Percentiles rank a stretch among this genome's conserved stretches.
These are phyloP conservation scores for Graphilbum ipis-grandicollis DNA, from an alignment of 2,329 filamentous ascomycete genomes.

Conservation along the genomic window DNA sequence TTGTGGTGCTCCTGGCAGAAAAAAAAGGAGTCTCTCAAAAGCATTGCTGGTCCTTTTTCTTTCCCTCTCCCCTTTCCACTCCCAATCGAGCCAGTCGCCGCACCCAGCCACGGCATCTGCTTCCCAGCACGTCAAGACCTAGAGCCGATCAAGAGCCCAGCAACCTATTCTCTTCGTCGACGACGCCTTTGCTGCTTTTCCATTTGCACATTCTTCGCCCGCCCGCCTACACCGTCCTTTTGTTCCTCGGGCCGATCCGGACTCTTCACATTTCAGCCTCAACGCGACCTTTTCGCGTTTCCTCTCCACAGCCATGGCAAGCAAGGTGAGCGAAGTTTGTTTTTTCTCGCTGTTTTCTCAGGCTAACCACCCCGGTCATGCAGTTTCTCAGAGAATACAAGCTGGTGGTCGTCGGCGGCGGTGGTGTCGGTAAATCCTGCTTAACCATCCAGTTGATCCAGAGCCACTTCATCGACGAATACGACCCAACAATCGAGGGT, in stretches of 20 bases:
- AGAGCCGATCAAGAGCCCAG: too few relatives aligned
- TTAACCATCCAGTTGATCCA: constrained; percentile 93
- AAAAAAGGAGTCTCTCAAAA: constrained; percentile 4
- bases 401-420: constrained; percentile 90
- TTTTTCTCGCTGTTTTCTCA: too few relatives aligned
- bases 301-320: background rate
- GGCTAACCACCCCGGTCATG: background rate
- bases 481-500: constrained; percentile 99
- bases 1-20: constrained; percentile 6
- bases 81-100: background rate
- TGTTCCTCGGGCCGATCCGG: too few relatives aligned
- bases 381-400: constrained; percentile 87
- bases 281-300: background rate
- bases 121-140: too few relatives aligned
- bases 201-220: too few relatives aligned
- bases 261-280: too few relatives aligned
- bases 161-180: too few relatives aligned
- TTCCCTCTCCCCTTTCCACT: constrained; percentile 2
- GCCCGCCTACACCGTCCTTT: too few relatives aligned
- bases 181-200: too few relatives aligned
- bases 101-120: background rate
- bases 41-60: constrained; percentile 3
- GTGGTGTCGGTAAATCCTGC: constrained; percentile 97
- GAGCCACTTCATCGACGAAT: constrained; percentile 98
- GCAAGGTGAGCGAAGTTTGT: background rate